Evolutionary conservation across 805 yeast species (phyloP).

Genomic region (Groenewaldozyma tartarivorans): DNA sequence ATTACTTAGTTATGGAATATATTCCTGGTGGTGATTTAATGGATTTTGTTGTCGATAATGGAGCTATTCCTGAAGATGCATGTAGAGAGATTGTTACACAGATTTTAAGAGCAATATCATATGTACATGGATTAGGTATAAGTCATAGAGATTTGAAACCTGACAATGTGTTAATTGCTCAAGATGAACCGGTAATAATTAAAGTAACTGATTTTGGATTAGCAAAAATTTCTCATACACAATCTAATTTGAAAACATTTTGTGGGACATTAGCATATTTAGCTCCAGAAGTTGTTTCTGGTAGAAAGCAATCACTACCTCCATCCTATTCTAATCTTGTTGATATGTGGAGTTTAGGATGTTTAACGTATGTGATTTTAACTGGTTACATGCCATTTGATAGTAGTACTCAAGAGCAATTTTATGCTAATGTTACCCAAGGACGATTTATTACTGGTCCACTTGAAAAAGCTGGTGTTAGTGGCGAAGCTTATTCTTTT

Average conservation of each 20-base stretch:
- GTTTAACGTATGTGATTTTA: constrained; percentile 80
- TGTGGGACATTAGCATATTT: constrained; percentile 96
- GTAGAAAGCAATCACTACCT: constrained; percentile 20
- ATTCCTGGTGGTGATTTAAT: constrained; percentile 95
- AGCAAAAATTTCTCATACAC: constrained; percentile 79
- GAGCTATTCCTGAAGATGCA: constrained; percentile 78
- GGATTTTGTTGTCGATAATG: constrained; percentile 93
- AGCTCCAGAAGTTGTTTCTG: constrained; percentile 81
- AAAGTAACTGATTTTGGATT: constrained; percentile 95
- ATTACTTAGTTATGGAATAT: constrained; percentile 89
- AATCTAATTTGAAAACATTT: constrained; percentile 85
- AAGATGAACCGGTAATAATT: constrained; percentile 83
- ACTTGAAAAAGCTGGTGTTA: constrained; percentile 53
- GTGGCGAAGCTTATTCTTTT: constrained; percentile 64
- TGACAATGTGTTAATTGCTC: constrained; percentile 83
- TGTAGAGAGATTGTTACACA: constrained; percentile 81
- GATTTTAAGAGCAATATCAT: constrained; percentile 70
- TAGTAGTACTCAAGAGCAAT: constrained; percentile 80
- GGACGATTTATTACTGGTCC: constrained; percentile 57
- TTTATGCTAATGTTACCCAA: constrained; percentile 62
- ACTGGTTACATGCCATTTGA: constrained; percentile 94
- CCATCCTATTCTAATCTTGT: constrained; percentile 70
- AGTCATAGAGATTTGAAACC: constrained; percentile 97
- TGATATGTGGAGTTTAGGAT: constrained; percentile 97
- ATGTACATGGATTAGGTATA: constrained; percentile 83